These are phyloP conservation scores for Solanum sejunctum DNA, from an alignment of 257 asterid species.

Conservation along the genomic window DNA sequence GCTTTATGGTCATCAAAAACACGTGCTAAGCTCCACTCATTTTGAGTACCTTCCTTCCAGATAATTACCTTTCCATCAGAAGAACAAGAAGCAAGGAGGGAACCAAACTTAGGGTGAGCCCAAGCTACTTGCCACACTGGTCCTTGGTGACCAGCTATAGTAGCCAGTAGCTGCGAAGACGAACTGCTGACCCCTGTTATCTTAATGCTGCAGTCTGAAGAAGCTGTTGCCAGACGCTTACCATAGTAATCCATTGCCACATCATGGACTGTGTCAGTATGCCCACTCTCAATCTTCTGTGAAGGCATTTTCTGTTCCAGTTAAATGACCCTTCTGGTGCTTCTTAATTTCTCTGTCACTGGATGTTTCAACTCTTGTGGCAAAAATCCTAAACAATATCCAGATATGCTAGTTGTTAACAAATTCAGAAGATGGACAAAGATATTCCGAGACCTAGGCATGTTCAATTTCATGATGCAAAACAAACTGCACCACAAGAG, in stretches of 20 bases:
- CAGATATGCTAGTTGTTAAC: not conserved
- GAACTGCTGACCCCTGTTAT: conserved; percentile 48
- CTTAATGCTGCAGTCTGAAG: conserved; percentile 55
- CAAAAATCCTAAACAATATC: not conserved
- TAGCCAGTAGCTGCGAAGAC: conserved; percentile 56
- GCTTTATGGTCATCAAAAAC: conserved; percentile 55
- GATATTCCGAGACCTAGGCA: not conserved
- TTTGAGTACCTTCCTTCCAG: conserved; percentile 60
- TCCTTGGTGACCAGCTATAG: conserved; percentile 59
- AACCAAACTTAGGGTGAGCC: conserved; percentile 80
- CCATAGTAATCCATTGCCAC: conserved; percentile 68
- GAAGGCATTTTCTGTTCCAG: conserved; percentile 39
- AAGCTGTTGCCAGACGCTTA: conserved; percentile 71
- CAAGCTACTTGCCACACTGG: conserved; percentile 76
- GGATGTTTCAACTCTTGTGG: not conserved
- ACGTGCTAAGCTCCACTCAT: conserved; percentile 52
- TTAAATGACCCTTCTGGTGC: not conserved
- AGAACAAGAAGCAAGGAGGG: conserved; percentile 66
- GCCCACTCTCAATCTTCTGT: conserved; percentile 61
- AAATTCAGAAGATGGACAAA: not conserved
- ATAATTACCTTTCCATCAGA: conserved; percentile 60
- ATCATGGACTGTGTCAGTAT: conserved; percentile 57
- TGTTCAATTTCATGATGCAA: not conserved
- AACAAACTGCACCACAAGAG: not conserved
- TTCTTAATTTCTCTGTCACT: not conserved